These are phyloP conservation scores for Phytopythium litorale DNA, from an alignment of 352 stramenopile species.

Conservation along the genomic window DNA sequence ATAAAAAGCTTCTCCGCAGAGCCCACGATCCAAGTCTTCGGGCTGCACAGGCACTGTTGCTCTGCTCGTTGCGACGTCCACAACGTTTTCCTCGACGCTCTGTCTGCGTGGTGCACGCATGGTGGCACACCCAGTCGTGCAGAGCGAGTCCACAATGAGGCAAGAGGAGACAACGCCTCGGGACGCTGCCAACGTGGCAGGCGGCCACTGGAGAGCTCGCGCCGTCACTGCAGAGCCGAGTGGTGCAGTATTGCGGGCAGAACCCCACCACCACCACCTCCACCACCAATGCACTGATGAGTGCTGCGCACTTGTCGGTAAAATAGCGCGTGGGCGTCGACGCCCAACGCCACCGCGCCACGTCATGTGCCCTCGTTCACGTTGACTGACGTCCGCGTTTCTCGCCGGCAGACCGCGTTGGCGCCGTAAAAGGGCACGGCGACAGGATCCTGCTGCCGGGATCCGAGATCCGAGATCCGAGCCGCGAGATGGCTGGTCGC, in stretches of 20 bases:
- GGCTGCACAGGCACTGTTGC: no score
- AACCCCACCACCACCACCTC: no score
- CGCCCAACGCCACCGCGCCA: background rate
- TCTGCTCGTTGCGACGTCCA: no score
- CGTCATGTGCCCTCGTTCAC: background rate
- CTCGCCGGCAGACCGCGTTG: background rate
- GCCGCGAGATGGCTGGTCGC: background rate
- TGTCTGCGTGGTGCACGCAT: no score
- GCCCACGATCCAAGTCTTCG: no score
- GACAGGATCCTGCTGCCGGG: background rate
- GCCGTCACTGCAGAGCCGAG: no score
- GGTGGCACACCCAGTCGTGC: background rate
- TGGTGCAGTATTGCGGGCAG: no score
- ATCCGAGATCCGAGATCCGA: background rate
- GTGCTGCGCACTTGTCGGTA: background rate
- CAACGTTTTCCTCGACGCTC: no score
- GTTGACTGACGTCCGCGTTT: background rate
- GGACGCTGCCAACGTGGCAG: constrained; percentile 3
- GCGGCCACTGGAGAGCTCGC: background rate
- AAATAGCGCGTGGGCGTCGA: background rate
- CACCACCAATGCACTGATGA: background rate
- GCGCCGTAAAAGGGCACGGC: background rate
- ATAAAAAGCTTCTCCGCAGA: background rate
- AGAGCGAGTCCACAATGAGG: background rate
- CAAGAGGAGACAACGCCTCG: background rate